Percentiles rank a stretch among this genome's conserved stretches.
Conservation (phyloP, 306 rosid genomes). For the Oxytropis ochrocephala region DNA sequence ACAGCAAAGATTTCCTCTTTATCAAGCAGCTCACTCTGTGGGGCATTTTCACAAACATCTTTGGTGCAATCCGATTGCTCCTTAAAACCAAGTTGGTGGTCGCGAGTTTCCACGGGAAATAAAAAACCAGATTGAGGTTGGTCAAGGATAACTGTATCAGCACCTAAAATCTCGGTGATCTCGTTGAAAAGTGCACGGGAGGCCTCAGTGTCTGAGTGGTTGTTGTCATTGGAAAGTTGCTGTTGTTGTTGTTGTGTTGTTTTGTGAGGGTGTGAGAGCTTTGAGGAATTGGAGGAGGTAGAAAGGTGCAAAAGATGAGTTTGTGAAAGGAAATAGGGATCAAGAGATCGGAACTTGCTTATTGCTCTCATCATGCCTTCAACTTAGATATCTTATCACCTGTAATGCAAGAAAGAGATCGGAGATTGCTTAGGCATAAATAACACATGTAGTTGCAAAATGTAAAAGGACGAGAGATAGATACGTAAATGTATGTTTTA, state of each 20-base stretch:
- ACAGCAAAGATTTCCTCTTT: background rate
- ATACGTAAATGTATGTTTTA: no score
- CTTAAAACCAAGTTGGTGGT: background rate
- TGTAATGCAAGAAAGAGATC: no score
- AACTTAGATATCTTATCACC: background rate
- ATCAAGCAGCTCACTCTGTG: constrained; percentile 14
- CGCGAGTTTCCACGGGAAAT: constrained; percentile 9
- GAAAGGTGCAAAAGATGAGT: constrained; percentile 22
- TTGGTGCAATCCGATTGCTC: constrained; percentile 21
- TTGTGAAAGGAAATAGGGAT: background rate
- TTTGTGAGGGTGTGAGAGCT: constrained; percentile 2
- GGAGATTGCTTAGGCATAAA: no score
- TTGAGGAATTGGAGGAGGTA: constrained; percentile 11
- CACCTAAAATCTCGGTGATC: constrained; percentile 63
- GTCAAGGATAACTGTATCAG: constrained; percentile 25
- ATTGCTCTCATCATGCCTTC: constrained; percentile 23
- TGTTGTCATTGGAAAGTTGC: background rate
- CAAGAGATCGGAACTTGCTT: background rate
- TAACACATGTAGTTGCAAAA: no score
- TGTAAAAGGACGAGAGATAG: no score
- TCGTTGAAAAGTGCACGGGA: constrained; percentile 41
- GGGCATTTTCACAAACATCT: constrained; percentile 48
- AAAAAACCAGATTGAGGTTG: constrained; percentile 30
- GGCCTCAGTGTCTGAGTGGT: background rate
- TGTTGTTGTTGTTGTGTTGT: constrained; percentile 4